Percentiles rank a stretch among this genome's conserved stretches.
Conservation (phyloP, 441 rosid species). For the Gossypium schwendimanii region DNA sequence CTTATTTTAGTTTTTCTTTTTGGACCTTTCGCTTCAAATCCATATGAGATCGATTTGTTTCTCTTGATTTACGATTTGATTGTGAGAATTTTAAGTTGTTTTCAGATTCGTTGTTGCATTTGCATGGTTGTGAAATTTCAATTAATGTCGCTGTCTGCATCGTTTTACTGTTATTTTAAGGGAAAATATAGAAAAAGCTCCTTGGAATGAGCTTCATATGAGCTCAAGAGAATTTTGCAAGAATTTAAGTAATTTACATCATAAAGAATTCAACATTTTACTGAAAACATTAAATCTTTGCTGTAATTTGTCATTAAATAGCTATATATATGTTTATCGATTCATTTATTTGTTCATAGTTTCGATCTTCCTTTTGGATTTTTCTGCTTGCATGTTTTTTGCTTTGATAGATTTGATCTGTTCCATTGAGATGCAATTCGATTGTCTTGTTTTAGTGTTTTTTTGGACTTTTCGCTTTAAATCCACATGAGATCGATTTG, state of each 20-base stretch:
- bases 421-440: slow-evolving; percentile 18
- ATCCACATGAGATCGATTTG: background rate
- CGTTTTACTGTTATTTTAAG: no score
- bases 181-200: no score
- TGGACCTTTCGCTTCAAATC: background rate
- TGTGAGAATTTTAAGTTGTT: background rate
- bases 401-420: slow-evolving; percentile 19
- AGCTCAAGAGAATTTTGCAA: no score
- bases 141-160: background rate
- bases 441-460: background rate
- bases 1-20: background rate
- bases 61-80: background rate
- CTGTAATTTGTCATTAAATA: background rate
- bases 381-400: slow-evolving; percentile 4
- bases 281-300: background rate
- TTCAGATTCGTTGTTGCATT: background rate
- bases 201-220: no score
- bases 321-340: background rate
- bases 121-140: background rate
- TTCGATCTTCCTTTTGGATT: background rate
- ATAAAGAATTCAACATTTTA: no score
- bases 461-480: background rate
- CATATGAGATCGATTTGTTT: background rate
- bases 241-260: no score
- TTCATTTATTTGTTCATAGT: background rate